Evolutionary conservation across 352 stramenopile species (phyloP).

Genomic region (Hyaloperonospora brassicae): DNA sequence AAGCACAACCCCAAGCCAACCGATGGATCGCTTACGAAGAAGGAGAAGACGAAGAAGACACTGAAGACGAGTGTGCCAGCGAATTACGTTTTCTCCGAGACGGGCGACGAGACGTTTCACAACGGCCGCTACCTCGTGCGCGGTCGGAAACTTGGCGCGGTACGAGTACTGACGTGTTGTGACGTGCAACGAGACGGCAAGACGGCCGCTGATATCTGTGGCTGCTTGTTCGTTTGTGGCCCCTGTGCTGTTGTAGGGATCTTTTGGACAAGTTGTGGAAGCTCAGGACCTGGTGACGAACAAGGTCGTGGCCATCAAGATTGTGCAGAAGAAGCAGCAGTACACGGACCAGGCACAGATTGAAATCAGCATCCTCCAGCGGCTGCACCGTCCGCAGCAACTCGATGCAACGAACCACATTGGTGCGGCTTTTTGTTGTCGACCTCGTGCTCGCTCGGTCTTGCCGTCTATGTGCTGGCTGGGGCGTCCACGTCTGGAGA

Average conservation of each 20-base stretch:
- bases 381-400: slow-evolving; percentile 72
- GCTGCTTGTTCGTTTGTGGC: too few species aligned
- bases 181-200: neutral
- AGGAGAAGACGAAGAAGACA: slow-evolving; percentile 40
- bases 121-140: slow-evolving; percentile 68
- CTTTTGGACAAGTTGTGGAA: slow-evolving; percentile 80
- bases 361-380: slow-evolving; percentile 94
- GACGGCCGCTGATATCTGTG: neutral
- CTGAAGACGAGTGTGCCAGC: slow-evolving; percentile 10
- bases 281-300: slow-evolving; percentile 67
- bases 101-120: slow-evolving; percentile 63
- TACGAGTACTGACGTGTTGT: slow-evolving; percentile 25
- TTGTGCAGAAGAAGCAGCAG: slow-evolving; percentile 98
- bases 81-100: slow-evolving; percentile 52
- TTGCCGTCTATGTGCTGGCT: slow-evolving; percentile 11
- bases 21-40: slow-evolving; percentile 40
- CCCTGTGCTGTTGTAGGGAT: slow-evolving; percentile 35
- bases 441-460: too few species aligned
- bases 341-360: slow-evolving; percentile 95
- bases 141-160: slow-evolving; percentile 61
- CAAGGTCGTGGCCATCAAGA: slow-evolving; percentile 96
- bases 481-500: slow-evolving; percentile 20
- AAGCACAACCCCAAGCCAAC: slow-evolving; percentile 56
- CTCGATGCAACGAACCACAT: slow-evolving; percentile 86
- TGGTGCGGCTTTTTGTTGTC: too few species aligned